Percentiles rank a stretch among this genome's conserved stretches.
phyloP scores from a whole-genome alignment of 164 flowering plant genomes.

The Vitis labrusca region DNA sequence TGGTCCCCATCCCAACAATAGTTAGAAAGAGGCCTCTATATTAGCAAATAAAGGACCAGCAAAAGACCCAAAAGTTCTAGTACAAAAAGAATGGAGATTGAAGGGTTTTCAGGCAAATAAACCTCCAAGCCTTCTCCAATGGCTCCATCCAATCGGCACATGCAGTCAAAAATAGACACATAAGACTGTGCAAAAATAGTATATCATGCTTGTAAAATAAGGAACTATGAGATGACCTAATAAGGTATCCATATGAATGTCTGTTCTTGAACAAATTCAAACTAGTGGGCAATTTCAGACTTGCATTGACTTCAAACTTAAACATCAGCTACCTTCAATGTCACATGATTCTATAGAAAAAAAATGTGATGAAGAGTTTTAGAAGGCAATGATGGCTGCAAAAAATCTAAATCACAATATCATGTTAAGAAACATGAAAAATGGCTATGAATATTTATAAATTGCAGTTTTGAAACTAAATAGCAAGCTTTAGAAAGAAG shows the following conservation, averaged over 20 bases:
- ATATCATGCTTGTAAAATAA: background rate
- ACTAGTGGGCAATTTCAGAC: background rate
- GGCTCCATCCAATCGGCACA: background rate
- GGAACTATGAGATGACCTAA: slow-evolving; percentile 4
- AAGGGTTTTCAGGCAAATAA: background rate
- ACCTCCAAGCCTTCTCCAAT: background rate
- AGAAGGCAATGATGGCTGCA: background rate
- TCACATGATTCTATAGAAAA: no score
- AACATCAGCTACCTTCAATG: no score
- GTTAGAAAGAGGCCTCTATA: background rate
- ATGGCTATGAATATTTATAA: background rate
- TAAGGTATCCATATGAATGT: background rate
- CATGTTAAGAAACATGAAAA: background rate
- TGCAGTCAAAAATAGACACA: background rate
- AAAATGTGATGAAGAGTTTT: background rate
- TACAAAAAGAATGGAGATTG: background rate
- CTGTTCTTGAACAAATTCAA: background rate
- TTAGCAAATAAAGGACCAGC: background rate
- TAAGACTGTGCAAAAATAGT: background rate
- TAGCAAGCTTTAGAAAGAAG: slow-evolving; percentile 1
- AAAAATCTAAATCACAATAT: background rate
- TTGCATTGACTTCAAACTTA: no score
- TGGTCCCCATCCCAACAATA: background rate
- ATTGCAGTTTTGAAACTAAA: background rate
- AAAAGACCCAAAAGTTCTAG: background rate